Evolutionary conservation across 805 yeast genomes (phyloP), one percentile per base, ranked within the genome.

Genomic region (Spathaspora arborariae): DNA sequence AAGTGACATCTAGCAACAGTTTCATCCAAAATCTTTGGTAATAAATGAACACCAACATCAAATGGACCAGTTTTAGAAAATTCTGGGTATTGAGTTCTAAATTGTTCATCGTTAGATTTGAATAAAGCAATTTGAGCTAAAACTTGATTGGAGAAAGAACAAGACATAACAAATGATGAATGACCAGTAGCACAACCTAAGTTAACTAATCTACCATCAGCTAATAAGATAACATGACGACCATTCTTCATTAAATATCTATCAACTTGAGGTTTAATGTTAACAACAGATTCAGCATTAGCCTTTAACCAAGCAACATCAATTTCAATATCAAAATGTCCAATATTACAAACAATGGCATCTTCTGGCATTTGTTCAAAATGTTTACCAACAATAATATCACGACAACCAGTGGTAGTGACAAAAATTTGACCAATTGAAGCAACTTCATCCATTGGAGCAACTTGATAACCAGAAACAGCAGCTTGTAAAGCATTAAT

Each of bases 171-270:
- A 70, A 92, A 92, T 37, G 97, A 89, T 44, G 98, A 87, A 82
- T 92, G 99, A 70, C 99, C 99, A 65, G 98, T 92, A 70, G 98
- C 99, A 80, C 98, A 94, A 65, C 99, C 99, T 70, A 92, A 82
- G 90, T 92, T 92, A 70, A 92, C 98, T 66, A 92, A 85, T 81
- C 99, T 90, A 79, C 99, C 99, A 76, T 91, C 97, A 58, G 99
- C 99, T 65, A 92, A 86, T 69, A 92, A 81, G 78, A 92, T 90
- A 68, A 92, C 68, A 80, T 92, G 98, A 70, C 86, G 88, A 67
- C 98, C 98, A 65, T 79, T 79, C 68, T 80, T 75, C 77, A 92
- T 76, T 72, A 88, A 79, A 85, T 74, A 92, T 79, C 99, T 88
- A 86, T 92, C 99, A 66, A 92, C 99, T 78, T 91, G 97, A 64